Conservation (phyloP, 495 filamentous ascomycete genomes). For the Penicillium cinerascens region DNA sequence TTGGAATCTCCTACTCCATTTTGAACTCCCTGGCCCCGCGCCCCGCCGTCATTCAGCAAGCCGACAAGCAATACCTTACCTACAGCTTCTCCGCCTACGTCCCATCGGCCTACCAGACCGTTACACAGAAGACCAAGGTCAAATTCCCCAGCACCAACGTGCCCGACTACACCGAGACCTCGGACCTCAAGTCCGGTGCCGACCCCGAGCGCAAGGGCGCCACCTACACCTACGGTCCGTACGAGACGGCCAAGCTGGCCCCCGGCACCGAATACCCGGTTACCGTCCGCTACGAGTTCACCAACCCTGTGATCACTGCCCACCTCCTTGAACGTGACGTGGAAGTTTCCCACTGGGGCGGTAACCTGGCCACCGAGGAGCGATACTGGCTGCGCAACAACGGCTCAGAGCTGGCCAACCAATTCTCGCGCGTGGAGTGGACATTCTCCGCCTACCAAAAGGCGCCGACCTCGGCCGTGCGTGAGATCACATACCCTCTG, state of each 20-base stretch:
- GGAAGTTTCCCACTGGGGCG: slow-evolving; percentile 97
- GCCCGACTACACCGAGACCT: slow-evolving; percentile 77
- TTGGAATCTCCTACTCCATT: slow-evolving; percentile 79
- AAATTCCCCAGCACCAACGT: slow-evolving; percentile 77
- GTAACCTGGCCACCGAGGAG: slow-evolving; percentile 91
- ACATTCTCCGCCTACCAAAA: slow-evolving; percentile 68
- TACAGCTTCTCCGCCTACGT: slow-evolving; percentile 81
- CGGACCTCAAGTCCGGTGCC: slow-evolving; percentile 57
- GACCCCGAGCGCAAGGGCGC: slow-evolving; percentile 81
- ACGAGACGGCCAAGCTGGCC: slow-evolving; percentile 60
- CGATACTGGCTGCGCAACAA: slow-evolving; percentile 85
- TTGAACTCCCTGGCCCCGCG: slow-evolving; percentile 72
- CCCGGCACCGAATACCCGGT: slow-evolving; percentile 70
- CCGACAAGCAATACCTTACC: slow-evolving; percentile 79
- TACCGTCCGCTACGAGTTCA: slow-evolving; percentile 90
- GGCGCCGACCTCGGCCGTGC: slow-evolving; percentile 69
- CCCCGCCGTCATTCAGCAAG: slow-evolving; percentile 74
- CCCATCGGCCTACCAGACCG: slow-evolving; percentile 74
- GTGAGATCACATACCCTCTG: slow-evolving; percentile 76
- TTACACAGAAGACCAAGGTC: slow-evolving; percentile 94
- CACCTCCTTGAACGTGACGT: slow-evolving; percentile 79
- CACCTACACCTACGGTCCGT: slow-evolving; percentile 91
- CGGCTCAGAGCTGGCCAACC: slow-evolving; percentile 74
- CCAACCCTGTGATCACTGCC: slow-evolving; percentile 78
- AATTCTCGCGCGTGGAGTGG: slow-evolving; percentile 87